phyloP scores from a whole-genome alignment of 106 monocot species.

The Phalaenopsis aphrodite region DNA sequence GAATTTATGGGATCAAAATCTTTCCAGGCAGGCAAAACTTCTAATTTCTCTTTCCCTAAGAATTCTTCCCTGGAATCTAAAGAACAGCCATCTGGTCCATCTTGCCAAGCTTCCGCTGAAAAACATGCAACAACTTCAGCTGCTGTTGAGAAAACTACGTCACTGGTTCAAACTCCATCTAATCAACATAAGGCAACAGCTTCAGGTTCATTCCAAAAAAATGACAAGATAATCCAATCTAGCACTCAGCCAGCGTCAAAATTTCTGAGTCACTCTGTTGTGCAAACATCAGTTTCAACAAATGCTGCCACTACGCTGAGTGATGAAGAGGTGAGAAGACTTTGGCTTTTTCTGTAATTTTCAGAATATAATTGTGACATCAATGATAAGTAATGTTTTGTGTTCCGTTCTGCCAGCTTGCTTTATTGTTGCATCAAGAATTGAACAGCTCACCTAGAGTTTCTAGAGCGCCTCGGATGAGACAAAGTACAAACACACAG shows the following conservation, averaged over 20 bases:
- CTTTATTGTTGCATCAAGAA: slow-evolving; percentile 88
- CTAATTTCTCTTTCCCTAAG: slow-evolving; percentile 39
- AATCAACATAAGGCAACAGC: slow-evolving; percentile 30
- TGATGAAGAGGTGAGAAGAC: slow-evolving; percentile 75
- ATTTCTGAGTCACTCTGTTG: slow-evolving; percentile 23
- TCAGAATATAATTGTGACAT: not conserved
- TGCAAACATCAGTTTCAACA: slow-evolving; percentile 21
- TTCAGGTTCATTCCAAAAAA: slow-evolving; percentile 37
- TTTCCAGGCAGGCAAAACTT: slow-evolving; percentile 26
- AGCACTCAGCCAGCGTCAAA: slow-evolving; percentile 31
- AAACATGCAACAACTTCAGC: slow-evolving; percentile 9
- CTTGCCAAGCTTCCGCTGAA: slow-evolving; percentile 25
- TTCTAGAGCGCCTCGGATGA: slow-evolving; percentile 75
- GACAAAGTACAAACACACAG: slow-evolving; percentile 46
- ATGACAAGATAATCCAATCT: slow-evolving; percentile 43
- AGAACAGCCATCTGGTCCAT: slow-evolving; percentile 17
- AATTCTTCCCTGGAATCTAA: slow-evolving; percentile 23
- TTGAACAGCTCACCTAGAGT: slow-evolving; percentile 98
- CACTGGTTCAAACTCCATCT: slow-evolving; percentile 22
- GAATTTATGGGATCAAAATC: slow-evolving; percentile 27
- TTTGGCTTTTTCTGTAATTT: not conserved
- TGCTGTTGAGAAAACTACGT: slow-evolving; percentile 17
- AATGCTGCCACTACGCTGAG: slow-evolving; percentile 47
- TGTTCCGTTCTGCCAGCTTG: slow-evolving; percentile 57
- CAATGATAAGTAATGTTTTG: slow-evolving; percentile 12